phyloP scores from a whole-genome alignment of 2,329 filamentous ascomycete genomes.

The Biscogniauxia mediterranea region DNA sequence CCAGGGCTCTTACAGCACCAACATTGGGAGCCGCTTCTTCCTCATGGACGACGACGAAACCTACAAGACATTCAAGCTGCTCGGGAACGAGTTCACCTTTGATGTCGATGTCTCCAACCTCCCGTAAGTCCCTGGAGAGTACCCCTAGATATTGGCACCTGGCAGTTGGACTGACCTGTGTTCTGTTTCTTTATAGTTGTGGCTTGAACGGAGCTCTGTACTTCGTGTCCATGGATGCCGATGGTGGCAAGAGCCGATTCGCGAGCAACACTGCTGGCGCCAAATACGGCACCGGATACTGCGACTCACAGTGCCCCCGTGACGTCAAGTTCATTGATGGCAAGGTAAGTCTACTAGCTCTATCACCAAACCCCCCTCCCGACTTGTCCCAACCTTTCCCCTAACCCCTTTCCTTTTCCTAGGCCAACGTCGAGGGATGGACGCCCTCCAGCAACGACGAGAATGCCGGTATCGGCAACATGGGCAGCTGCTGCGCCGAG shows the following conservation, averaged over 20 bases:
- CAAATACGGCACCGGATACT: conserved; percentile 58
- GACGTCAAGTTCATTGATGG: conserved; percentile 54
- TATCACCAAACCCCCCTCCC: not conserved
- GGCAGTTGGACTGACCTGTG: not conserved
- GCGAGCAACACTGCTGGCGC: conserved; percentile 44
- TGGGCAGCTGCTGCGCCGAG: conserved; percentile 55
- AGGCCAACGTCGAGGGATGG: conserved; percentile 48
- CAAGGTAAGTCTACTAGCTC: conserved; percentile 13
- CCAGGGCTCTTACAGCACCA: conserved; percentile 39
- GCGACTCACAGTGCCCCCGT: conserved; percentile 46
- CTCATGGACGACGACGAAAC: conserved; percentile 53
- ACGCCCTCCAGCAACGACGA: conserved; percentile 44
- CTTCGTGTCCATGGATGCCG: conserved; percentile 52
- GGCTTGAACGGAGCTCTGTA: conserved; percentile 64
- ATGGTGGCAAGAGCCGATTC: conserved; percentile 48
- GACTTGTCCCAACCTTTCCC: not conserved
- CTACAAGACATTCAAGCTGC: conserved; percentile 58
- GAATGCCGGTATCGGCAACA: conserved; percentile 46
- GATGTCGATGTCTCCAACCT: conserved; percentile 62
- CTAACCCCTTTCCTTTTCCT: not conserved
- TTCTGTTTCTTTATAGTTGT: conserved; percentile 35
- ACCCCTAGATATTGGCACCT: not conserved
- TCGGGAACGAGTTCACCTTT: conserved; percentile 61
- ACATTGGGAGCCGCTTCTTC: conserved; percentile 50
- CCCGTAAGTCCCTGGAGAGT: conserved; percentile 14